Evolutionary conservation across 345 rosid species (phyloP).

Genomic region (Murraya paniculata): DNA sequence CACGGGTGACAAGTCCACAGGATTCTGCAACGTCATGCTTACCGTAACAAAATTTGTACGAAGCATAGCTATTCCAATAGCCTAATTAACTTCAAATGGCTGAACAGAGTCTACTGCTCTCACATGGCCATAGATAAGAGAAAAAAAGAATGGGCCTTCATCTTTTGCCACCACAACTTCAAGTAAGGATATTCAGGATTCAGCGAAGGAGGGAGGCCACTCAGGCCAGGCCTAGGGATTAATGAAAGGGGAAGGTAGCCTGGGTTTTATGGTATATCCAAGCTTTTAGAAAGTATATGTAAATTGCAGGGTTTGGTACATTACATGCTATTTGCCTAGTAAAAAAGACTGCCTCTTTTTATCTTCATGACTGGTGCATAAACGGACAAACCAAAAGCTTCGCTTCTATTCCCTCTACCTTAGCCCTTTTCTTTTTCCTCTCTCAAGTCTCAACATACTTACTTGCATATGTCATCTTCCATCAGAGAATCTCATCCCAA

Average conservation of each 20-base stretch:
- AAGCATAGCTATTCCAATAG: neutral
- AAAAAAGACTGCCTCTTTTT: conserved; percentile 38
- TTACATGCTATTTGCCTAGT: conserved; percentile 49
- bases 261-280: conserved; percentile 27
- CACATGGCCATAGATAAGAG: neutral
- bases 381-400: conserved; percentile 56
- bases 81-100: neutral
- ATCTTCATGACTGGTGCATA: conserved; percentile 24
- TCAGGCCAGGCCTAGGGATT: conserved; percentile 35
- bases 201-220: conserved; percentile 11
- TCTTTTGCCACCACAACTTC: neutral
- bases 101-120: neutral
- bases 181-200: conserved; percentile 24
- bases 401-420: conserved; percentile 28
- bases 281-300: conserved; percentile 59
- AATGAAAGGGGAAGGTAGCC: conserved; percentile 36
- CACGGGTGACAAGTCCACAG: no score
- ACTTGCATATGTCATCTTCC: conserved; percentile 46
- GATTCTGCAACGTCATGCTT: neutral
- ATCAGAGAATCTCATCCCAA: conserved; percentile 47
- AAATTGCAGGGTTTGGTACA: conserved; percentile 43
- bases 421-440: conserved; percentile 6
- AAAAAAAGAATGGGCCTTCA: conserved; percentile 6
- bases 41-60: neutral
- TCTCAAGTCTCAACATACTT: conserved; percentile 15